Evolutionary conservation across 371 early-diverging fungal species (phyloP), one percentile per base, ranked within the genome.

Genomic region (Nematocida ausubeli): DNA sequence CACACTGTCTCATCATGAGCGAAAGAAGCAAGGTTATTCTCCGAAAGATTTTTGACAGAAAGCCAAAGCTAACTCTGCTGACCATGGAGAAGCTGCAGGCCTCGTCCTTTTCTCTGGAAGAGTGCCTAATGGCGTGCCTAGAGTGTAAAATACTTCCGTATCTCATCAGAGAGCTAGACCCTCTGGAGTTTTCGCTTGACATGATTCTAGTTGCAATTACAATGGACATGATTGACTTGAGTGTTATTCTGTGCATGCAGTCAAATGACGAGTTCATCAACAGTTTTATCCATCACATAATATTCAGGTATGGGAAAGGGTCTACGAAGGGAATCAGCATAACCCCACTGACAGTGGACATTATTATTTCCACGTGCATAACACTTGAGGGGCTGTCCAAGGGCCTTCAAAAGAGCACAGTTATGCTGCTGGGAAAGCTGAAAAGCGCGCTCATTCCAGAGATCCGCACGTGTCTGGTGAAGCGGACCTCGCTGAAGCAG

Each of bases 241-340:
- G 52, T 1, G 52, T 58, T 9, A 66, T 75, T 67, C 57, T 75
- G 37, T 65, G 63, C 47, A n/a, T 51, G 50, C 78, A 66, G 14
- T 66, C 67, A 12, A 75, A 75, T 40, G 78, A 75, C 2, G 78
- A 75, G 67, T 75, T 75, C 34, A 67, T 66, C 14, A 75, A 75
- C 68, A 24, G 34, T 19, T 75, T 65, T 32, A 39, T 75, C 4
- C 63, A 64, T 6, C 78, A 75, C 37, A 66, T 66, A 14, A 75
- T 75, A 24, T 22, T 40, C 22, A 49, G 78, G 52, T 75, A 75
- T 37, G 78, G 78, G 14, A 75, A 75, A 55, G 78, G 78, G 1
- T 39, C 24, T 28, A 28, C 78, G n/a, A 75, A 75, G 34, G 78
- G 78, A 32, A 51, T 66, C 24, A 66, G 63, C 32, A 75, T 75